phyloP scores from a whole-genome alignment of 306 rosid genomes.

The Castanospermum australe region DNA sequence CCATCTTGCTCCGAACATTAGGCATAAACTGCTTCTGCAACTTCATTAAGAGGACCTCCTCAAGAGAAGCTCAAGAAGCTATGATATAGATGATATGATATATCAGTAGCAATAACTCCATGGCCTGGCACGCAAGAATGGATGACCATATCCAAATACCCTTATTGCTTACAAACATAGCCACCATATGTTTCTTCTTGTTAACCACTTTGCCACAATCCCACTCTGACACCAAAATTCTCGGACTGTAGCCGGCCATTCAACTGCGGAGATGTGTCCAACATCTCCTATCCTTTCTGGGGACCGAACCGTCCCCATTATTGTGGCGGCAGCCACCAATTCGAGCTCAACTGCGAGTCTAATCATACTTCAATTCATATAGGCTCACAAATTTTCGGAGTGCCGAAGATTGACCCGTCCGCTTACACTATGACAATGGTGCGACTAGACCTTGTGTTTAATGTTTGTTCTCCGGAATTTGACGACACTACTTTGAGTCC shows the following conservation, averaged over 20 bases:
- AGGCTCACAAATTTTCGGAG: background rate
- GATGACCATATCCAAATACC: background rate
- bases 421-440: background rate
- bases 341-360: background rate
- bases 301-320: fast-evolving
- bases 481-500: background rate
- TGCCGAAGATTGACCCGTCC: background rate
- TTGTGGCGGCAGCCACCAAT: slow-evolving; percentile 20
- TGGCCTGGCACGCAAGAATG: background rate
- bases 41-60: background rate
- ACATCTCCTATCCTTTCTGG: slow-evolving; percentile 47
- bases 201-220: background rate
- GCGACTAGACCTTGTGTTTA: background rate
- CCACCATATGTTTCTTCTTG: background rate
- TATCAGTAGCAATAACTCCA: background rate
- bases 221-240: background rate
- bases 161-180: background rate
- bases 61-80: background rate
- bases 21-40: no score
- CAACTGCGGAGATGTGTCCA: slow-evolving; percentile 18
- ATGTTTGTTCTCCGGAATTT: background rate
- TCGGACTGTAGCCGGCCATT: background rate
- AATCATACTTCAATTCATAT: background rate
- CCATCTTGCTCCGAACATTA: background rate
- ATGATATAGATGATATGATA: no score